A percentile compares a stretch with the other conserved stretches of the same genome.
phyloP scores from a whole-genome alignment of 2,329 filamentous ascomycete genomes.

The Lecanosticta acicola region DNA sequence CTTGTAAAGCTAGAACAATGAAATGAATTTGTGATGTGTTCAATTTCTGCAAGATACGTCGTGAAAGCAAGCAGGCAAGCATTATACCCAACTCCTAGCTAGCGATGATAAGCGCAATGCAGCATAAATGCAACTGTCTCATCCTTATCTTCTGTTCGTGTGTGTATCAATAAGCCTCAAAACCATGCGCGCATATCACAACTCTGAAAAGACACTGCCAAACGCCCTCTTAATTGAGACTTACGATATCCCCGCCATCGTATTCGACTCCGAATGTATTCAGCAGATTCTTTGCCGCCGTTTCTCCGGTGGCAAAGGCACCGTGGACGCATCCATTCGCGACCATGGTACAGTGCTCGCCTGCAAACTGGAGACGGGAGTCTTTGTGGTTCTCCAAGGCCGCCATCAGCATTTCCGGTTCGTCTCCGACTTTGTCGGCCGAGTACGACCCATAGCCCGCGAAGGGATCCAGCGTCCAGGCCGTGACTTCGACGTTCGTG shows the following conservation, averaged over 20 bases:
- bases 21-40: too few relatives aligned
- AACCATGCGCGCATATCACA: neutral
- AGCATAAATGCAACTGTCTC: neutral
- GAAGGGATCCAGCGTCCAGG: constrained; percentile 42
- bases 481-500: constrained; percentile 39
- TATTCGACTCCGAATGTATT: constrained; percentile 33
- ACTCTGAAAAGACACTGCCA: too few relatives aligned
- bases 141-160: neutral
- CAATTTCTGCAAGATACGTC: too few relatives aligned
- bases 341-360: constrained; percentile 35
- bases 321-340: constrained; percentile 43
- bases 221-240: constrained; percentile 15
- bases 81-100: too few relatives aligned
- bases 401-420: constrained; percentile 34
- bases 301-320: constrained; percentile 42
- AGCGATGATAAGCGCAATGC: too few relatives aligned
- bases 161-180: neutral
- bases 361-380: constrained; percentile 39
- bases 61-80: too few relatives aligned
- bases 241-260: constrained; percentile 30
- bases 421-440: constrained; percentile 43
- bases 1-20: too few relatives aligned
- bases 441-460: constrained; percentile 42
- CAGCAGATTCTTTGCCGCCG: constrained; percentile 38
- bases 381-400: constrained; percentile 36